These are phyloP conservation scores for Gonapodya sp. DNA, from an alignment of 192 early-diverging fungal genomes.

Conservation along the genomic window DNA sequence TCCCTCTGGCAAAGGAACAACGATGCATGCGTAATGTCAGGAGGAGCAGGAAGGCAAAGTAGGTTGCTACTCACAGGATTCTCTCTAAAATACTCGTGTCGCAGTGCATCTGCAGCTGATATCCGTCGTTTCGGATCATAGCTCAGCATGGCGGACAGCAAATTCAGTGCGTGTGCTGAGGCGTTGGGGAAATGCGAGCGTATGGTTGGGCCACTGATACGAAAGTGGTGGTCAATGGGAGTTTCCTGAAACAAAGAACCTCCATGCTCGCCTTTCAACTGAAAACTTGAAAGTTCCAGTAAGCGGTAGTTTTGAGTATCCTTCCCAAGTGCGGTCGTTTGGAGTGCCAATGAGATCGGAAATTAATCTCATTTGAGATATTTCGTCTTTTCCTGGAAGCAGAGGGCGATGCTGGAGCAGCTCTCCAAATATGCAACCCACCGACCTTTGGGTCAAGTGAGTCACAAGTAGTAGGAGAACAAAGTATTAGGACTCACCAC, in stretches of 20 bases:
- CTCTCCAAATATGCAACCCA: slow-evolving; percentile 93
- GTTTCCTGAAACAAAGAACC: neutral
- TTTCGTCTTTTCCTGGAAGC: slow-evolving; percentile 79
- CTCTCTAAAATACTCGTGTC: slow-evolving; percentile 71
- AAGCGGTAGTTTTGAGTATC: slow-evolving; percentile 55
- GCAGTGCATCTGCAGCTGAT: slow-evolving; percentile 62
- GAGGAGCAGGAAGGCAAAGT: neutral
- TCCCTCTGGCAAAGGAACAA: neutral
- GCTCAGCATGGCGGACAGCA: slow-evolving; percentile 60
- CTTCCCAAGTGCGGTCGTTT: slow-evolving; percentile 68
- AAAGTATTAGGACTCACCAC: slow-evolving; percentile 37
- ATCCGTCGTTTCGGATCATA: slow-evolving; percentile 73
- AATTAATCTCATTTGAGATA: slow-evolving; percentile 75
- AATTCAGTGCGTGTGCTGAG: slow-evolving; percentile 37
- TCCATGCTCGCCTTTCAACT: slow-evolving; percentile 29
- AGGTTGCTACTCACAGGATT: slow-evolving; percentile 34
- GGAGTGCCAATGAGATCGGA: slow-evolving; percentile 84
- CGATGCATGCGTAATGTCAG: neutral
- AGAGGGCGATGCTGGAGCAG: slow-evolving; percentile 65
- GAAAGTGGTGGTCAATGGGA: slow-evolving; percentile 52
- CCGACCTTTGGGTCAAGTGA: slow-evolving; percentile 50
- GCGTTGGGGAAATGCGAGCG: slow-evolving; percentile 43
- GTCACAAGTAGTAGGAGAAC: neutral
- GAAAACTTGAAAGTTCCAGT: slow-evolving; percentile 46
- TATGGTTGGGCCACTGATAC: slow-evolving; percentile 49